Conservation (phyloP, 2,329 filamentous ascomycete species). For the Knoxdaviesia capensis region DNA sequence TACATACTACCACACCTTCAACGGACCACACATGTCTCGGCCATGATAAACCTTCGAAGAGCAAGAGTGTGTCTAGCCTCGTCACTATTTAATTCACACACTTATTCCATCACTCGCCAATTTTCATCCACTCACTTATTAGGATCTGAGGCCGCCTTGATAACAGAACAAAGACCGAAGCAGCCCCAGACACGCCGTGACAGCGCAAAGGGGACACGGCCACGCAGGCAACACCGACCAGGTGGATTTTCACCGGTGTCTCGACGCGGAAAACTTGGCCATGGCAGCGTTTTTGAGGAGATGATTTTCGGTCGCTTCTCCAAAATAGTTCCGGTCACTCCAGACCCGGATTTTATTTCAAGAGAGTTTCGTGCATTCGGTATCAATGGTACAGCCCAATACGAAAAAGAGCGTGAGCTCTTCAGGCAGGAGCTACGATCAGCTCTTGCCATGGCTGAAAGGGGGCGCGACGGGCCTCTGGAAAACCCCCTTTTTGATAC, state of each 20-base stretch:
- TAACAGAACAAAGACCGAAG: too few relatives aligned
- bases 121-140: too few relatives aligned
- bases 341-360: constrained; percentile 4
- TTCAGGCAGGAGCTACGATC: constrained; percentile 24
- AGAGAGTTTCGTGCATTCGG: constrained; percentile 7
- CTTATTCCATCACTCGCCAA: too few relatives aligned
- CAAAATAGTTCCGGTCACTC: constrained; percentile 2
- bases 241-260: too few relatives aligned
- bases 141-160: too few relatives aligned
- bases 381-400: constrained; percentile 13
- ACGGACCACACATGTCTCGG: too few relatives aligned
- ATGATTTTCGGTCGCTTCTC: constrained; percentile 4
- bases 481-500: constrained; percentile 35
- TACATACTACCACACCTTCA: too few relatives aligned
- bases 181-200: too few relatives aligned
- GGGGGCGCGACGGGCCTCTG: constrained; percentile 12
- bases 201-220: too few relatives aligned
- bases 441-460: constrained; percentile 23
- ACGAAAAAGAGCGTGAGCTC: constrained; percentile 21
- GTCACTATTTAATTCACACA: neutral
- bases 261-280: neutral
- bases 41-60: neutral
- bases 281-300: constrained; percentile 3
- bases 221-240: too few relatives aligned
- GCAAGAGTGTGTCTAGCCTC: neutral